Base-by-base conservation (phyloP, 768 basidiomycete genomes). In the Termitomyces bulborhizus region DNA sequence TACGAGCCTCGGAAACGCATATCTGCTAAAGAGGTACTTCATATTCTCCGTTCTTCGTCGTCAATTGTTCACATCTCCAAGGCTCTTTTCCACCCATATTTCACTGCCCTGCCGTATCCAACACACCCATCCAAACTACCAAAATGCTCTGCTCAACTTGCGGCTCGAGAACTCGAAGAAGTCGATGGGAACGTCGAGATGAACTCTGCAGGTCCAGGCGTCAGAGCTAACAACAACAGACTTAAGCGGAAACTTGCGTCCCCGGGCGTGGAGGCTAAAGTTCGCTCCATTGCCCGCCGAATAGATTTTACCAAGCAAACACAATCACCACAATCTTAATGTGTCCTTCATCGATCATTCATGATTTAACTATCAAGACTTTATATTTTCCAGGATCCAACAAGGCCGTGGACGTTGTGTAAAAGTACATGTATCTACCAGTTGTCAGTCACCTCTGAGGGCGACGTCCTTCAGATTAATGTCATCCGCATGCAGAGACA, bases 91-190 rank as follows among this genome's bases (percentile, higher is more conserved):
- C 94, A 98, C 64, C 73, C 88, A 3, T 98, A 96, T 69, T 98
- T 98, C 75, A 81, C 82, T 41, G 82, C 89, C 11, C 74, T 89
- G 3, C 94, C 94, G 7, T 84, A 88, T 61, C 94, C 97, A 0
- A 87, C 94, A 0, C 88, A 90, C 59, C 93, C 93, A 0, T 86
- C 85, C 7, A 88, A 91, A 63, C 79, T 99, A 1, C 97, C 97
- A 0, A 92, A 95, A 81, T 79, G 77, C 54, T 68, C 72, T 32
- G 70, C 71, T 6, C 73, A 75, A 55, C 63, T 73, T 24, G 63
- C 71, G 6, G 68, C 72, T 18, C 76, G 84, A 29, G 83, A 89
- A 4, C 78, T 87, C 3, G 90, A 90, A 63, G 90, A 93, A 62
- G 76, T 89, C 11, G 87, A 93, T 53, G 87, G 83, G 48, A 90